These are phyloP conservation scores for Penstemon eatonii DNA, from an alignment of 257 asterid genomes.

Conservation along the genomic window DNA sequence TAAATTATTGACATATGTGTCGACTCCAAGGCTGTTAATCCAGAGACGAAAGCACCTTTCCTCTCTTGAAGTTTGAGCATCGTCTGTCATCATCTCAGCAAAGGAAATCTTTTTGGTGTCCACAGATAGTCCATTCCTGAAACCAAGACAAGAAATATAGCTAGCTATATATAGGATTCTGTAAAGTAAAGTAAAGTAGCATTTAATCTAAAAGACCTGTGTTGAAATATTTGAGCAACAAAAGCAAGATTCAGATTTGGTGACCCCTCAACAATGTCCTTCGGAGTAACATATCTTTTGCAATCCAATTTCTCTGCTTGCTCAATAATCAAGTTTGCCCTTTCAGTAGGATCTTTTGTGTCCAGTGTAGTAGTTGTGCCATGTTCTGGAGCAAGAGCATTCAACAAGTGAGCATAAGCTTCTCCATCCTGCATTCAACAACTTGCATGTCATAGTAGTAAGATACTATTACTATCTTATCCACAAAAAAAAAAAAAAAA, in stretches of 20 bases:
- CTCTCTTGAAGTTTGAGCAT: slow-evolving; percentile 88
- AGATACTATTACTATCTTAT: background rate
- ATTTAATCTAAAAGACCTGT: slow-evolving; percentile 48
- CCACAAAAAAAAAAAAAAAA: background rate
- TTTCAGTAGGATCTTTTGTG: slow-evolving; percentile 75
- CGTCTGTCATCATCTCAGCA: slow-evolving; percentile 91
- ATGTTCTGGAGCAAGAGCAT: slow-evolving; percentile 89
- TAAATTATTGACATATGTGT: slow-evolving; percentile 63
- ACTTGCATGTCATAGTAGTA: background rate
- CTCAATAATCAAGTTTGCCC: slow-evolving; percentile 82
- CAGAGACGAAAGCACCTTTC: slow-evolving; percentile 95
- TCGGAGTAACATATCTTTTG: slow-evolving; percentile 77
- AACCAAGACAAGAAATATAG: background rate
- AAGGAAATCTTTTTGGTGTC: slow-evolving; percentile 61
- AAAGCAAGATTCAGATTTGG: slow-evolving; percentile 90
- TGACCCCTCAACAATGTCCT: slow-evolving; percentile 90
- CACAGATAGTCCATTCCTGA: slow-evolving; percentile 76
- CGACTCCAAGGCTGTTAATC: slow-evolving; percentile 94
- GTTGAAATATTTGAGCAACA: slow-evolving; percentile 93
- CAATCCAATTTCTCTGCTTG: slow-evolving; percentile 94
- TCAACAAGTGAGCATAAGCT: slow-evolving; percentile 91
- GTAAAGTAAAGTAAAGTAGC: background rate
- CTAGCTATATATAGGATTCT: no score
- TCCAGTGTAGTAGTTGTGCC: slow-evolving; percentile 63
- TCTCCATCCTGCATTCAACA: slow-evolving; percentile 68